Percentiles rank a stretch among this genome's conserved stretches.
Evolutionary conservation across 257 asterid genomes (phyloP).

Genomic region (Solanum sitiens): DNA sequence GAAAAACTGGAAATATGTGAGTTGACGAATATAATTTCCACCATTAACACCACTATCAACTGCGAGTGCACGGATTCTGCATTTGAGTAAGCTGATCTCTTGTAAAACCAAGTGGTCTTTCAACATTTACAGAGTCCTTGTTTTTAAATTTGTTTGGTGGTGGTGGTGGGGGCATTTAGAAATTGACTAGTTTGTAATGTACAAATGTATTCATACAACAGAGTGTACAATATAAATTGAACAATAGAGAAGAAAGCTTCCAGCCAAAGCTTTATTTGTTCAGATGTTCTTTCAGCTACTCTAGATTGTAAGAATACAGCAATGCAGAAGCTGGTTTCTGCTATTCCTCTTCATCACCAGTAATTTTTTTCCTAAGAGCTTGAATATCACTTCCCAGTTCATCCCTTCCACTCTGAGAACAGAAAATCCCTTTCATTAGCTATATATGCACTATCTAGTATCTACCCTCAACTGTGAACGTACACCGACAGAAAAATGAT

Average conservation of each 20-base stretch:
- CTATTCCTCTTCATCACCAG: conserved; percentile 7
- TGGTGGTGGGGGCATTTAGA: background rate
- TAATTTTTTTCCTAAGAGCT: conserved; percentile 4
- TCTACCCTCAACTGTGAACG: background rate
- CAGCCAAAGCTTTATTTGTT: background rate
- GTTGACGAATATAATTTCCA: background rate
- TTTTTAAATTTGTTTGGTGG: background rate
- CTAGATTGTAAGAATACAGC: background rate
- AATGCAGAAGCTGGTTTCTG: background rate
- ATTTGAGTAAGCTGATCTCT: background rate
- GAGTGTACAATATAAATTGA: background rate
- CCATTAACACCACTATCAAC: background rate
- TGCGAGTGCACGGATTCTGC: background rate
- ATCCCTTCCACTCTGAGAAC: conserved; percentile 1
- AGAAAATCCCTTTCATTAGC: background rate
- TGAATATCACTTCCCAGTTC: background rate
- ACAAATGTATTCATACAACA: background rate
- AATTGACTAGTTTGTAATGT: background rate
- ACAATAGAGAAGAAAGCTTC: background rate
- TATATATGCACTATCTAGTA: background rate
- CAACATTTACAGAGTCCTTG: background rate
- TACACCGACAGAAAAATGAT: background rate
- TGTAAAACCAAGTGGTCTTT: background rate
- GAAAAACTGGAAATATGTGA: background rate
- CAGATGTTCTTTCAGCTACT: background rate